These are phyloP conservation scores for Cladorrhinum sp. DNA, from an alignment of 2,329 filamentous ascomycete species.

Conservation along the genomic window DNA sequence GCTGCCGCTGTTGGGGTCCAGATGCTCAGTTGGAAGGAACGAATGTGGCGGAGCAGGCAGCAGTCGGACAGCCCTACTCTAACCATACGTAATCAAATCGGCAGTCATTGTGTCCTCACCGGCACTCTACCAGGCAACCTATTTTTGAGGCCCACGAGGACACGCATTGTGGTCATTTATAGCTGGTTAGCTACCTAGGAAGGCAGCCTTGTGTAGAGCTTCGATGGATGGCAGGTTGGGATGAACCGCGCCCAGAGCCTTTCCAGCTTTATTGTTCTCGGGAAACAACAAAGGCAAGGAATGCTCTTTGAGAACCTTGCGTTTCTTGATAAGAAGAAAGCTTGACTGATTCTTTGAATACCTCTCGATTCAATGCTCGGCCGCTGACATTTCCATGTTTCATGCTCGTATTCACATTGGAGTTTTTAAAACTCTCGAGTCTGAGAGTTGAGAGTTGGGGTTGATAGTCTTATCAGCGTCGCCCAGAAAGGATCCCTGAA, in stretches of 20 bases:
- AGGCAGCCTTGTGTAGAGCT: background rate
- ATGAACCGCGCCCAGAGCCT: no score
- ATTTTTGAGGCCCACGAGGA: background rate
- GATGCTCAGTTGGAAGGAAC: background rate
- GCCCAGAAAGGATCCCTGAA: background rate
- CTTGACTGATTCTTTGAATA: no score
- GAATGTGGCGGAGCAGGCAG: background rate
- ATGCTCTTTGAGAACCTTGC: no score
- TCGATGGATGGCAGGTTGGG: no score
- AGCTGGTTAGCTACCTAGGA: no score
- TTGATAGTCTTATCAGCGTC: background rate
- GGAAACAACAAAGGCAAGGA: no score
- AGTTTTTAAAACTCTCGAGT: background rate
- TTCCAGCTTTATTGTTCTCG: background rate
- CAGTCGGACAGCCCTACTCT: background rate
- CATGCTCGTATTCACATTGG: no score
- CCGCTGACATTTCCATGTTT: no score
- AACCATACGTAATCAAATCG: background rate
- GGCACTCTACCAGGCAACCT: background rate
- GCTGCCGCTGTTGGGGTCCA: no score
- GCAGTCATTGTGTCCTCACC: background rate
- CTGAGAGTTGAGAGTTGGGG: background rate
- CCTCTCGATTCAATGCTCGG: no score
- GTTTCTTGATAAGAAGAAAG: no score
- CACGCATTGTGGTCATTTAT: background rate